Evolutionary conservation across 768 basidiomycete species (phyloP), one percentile per base, ranked within the genome.

Genomic region (Rhodotorula graminis): DNA sequence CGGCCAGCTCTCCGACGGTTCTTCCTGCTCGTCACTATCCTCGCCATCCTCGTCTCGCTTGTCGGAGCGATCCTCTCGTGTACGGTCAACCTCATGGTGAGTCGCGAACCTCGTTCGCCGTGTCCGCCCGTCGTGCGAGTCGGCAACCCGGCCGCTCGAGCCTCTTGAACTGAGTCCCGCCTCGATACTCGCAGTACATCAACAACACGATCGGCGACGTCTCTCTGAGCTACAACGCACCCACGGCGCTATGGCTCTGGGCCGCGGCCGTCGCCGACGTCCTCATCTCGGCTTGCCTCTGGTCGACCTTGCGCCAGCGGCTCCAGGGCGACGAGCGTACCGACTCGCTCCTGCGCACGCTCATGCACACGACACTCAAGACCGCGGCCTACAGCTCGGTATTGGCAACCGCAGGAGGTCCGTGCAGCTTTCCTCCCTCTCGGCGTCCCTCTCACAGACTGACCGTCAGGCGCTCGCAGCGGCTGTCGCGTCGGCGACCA

Each of bases 201-300:
- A 61, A 67, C 66, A 25, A 53, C 25, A 67, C 66, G 47, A 61
- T 67, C 29, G 18, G 15, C 10, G n/a, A 40, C 4, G 9, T 55
- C 29, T 19, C 46, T 14, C 27, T 67, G 21, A 42, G 7, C 18
- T 67, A 60, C 59, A 67, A 67, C 50, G 31, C 60, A 5, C 31
- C 31, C 1, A 56, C 60, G 33, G 58, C 66, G 12, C 23, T 67
- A 0, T 67, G 66, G 66, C 66, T 67, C 3, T 67, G 66, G 66
- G 1, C n/a, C 23, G 46, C 47, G 0, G 58, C 59, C 7, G 16
- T 42, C 11, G 47, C 46, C 58, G 66, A 67, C 58, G 29, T 67
- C 25, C 46, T 29, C 8, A 67, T 67, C 59, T 67, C 66, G 12
- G 7, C 58, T 2, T 67, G 46, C 18, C 59, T 67, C 11, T 18